Percentiles rank a stretch among this genome's conserved stretches.
Evolutionary conservation across 306 rosid species (phyloP).

Genomic region (Lagenaria siceraria): DNA sequence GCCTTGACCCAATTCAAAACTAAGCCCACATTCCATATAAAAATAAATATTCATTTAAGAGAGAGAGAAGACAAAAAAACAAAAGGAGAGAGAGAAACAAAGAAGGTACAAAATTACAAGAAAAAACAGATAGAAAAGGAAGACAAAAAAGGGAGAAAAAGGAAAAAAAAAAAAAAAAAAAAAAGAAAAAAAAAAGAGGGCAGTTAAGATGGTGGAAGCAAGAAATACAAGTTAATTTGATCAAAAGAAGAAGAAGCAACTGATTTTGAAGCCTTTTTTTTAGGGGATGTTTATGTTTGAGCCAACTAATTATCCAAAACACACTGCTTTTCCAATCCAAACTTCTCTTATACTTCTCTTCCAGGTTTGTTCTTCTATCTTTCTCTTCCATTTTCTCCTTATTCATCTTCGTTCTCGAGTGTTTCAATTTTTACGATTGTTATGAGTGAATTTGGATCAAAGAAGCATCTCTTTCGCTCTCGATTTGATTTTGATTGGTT

Average conservation of each 20-base stretch:
- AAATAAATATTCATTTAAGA: neutral
- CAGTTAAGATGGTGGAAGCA: neutral
- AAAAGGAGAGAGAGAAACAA: neutral
- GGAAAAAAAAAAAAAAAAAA: neutral
- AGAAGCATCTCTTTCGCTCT: neutral
- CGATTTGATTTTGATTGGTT: too few relatives aligned
- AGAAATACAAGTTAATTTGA: neutral
- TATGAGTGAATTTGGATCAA: neutral
- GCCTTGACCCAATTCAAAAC: neutral
- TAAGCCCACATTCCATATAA: neutral
- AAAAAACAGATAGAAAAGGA: neutral
- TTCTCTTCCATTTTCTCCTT: neutral
- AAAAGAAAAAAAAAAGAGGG: neutral
- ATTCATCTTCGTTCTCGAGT: neutral
- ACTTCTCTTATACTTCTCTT: neutral
- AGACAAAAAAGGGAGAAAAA: neutral
- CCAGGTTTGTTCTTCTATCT: neutral
- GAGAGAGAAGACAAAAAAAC: neutral
- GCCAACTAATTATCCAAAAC: neutral
- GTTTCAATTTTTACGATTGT: neutral
- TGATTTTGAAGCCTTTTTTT: neutral
- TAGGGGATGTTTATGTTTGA: neutral
- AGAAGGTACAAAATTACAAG: neutral
- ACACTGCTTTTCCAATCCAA: neutral
- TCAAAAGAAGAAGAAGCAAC: neutral